These are phyloP conservation scores for Oehlia diaphana DNA, from an alignment of 192 early-diverging fungal genomes.

Conservation along the genomic window DNA sequence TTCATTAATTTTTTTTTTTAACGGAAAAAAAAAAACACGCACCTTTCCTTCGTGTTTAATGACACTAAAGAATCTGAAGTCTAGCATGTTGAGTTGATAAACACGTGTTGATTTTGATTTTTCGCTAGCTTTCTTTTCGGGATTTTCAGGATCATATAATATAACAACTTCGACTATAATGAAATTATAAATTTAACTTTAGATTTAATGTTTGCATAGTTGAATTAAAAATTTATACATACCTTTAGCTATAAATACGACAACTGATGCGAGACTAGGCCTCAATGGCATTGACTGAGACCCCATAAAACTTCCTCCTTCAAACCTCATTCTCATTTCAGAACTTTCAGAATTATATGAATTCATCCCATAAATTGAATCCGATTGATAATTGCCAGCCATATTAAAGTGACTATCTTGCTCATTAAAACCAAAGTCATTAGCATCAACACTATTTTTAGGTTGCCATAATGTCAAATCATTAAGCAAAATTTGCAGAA, in stretches of 20 bases:
- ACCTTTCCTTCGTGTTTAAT: slow-evolving; percentile 52
- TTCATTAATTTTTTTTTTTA: background rate
- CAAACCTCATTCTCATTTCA: slow-evolving; percentile 2
- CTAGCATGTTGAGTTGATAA: slow-evolving; percentile 39
- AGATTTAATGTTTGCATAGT: background rate
- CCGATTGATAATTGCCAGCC: background rate
- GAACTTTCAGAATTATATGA: background rate
- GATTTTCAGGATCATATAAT: slow-evolving; percentile 16
- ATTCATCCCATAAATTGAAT: slow-evolving; percentile 4
- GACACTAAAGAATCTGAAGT: slow-evolving; percentile 50
- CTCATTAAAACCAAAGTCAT: background rate
- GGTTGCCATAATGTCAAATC: slow-evolving; percentile 49
- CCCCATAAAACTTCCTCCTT: slow-evolving; percentile 4
- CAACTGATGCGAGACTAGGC: slow-evolving; percentile 41
- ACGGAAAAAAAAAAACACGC: background rate
- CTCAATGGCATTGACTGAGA: slow-evolving; percentile 18
- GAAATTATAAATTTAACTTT: background rate
- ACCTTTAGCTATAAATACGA: slow-evolving; percentile 40
- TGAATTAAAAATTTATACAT: background rate
- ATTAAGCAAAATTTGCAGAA: slow-evolving; percentile 44
- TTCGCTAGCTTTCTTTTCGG: background rate
- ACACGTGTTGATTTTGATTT: background rate
- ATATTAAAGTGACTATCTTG: background rate
- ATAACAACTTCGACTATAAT: slow-evolving; percentile 33
- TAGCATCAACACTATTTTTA: slow-evolving; percentile 5